phyloP scores from a whole-genome alignment of 2,329 filamentous ascomycete genomes.

The Aciculosporium take region DNA sequence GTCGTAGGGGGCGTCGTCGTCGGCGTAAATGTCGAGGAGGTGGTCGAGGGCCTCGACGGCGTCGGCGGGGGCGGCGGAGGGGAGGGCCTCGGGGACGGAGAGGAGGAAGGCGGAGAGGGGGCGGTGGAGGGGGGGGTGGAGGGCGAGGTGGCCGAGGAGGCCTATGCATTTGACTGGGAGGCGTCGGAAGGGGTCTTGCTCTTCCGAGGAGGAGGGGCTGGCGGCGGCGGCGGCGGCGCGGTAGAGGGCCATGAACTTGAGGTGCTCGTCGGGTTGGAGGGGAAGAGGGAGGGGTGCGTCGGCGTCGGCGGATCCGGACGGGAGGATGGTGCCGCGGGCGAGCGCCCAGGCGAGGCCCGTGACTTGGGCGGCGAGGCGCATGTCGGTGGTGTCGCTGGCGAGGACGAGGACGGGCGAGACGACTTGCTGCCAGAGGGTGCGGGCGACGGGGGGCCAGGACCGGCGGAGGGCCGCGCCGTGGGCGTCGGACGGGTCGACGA shows the following conservation, averaged over 20 bases:
- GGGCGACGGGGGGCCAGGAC: conserved; percentile 39
- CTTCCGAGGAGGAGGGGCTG: conserved; percentile 11
- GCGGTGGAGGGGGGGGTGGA: conserved; percentile 41
- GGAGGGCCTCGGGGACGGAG: conserved; percentile 35
- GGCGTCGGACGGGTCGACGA: conserved; percentile 42
- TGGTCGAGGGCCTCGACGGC: conserved; percentile 51
- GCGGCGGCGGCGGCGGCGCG: conserved; percentile 39
- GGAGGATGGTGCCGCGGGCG: conserved; percentile 40
- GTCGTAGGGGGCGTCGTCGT: conserved; percentile 45
- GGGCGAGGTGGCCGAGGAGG: conserved; percentile 48
- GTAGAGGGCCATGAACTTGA: conserved; percentile 51
- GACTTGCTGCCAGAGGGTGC: conserved; percentile 42
- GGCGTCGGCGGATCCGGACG: too few relatives aligned
- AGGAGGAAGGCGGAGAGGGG: conserved; percentile 51
- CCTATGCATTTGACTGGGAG: conserved; percentile 54
- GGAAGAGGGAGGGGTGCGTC: too few relatives aligned
- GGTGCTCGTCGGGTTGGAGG: conserved; percentile 38
- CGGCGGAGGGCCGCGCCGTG: conserved; percentile 36
- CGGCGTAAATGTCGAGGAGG: conserved; percentile 52
- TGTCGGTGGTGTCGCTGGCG: conserved; percentile 45
- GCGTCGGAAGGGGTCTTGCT: conserved; percentile 43
- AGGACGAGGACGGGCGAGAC: conserved; percentile 44
- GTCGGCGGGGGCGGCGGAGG: conserved; percentile 40
- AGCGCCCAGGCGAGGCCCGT: conserved; percentile 54
- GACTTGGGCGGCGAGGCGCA: conserved; percentile 46